A percentile compares a stretch with the other conserved stretches of the same genome.
Conservation (phyloP, 2,329 filamentous ascomycete genomes). For the Talaromyces sp. region DNA sequence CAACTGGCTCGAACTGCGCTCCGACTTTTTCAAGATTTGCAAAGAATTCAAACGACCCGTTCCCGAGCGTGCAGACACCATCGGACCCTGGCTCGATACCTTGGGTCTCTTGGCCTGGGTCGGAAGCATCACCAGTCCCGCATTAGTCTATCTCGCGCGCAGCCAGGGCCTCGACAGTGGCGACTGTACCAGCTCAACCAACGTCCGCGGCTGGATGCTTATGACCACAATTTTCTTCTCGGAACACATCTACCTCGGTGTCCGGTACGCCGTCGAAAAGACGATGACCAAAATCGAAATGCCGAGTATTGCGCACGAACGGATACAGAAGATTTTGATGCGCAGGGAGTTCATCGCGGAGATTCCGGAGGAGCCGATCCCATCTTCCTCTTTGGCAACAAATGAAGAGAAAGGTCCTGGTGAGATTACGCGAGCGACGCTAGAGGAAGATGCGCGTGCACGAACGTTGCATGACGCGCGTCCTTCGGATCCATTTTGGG, state of each 20-base stretch:
- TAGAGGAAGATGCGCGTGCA: slow-evolving; percentile 43
- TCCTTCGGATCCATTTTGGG: slow-evolving; percentile 42
- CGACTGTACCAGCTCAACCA: slow-evolving; percentile 42
- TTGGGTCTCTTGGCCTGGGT: slow-evolving; percentile 90
- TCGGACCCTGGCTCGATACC: slow-evolving; percentile 89
- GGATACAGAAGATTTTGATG: slow-evolving; percentile 73
- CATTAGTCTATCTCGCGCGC: slow-evolving; percentile 85
- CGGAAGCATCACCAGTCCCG: slow-evolving; percentile 81
- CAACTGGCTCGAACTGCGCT: slow-evolving; percentile 93
- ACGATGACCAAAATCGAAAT: slow-evolving; percentile 78
- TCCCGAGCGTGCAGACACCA: slow-evolving; percentile 86
- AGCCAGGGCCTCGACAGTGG: slow-evolving; percentile 53
- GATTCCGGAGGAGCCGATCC: slow-evolving; percentile 20
- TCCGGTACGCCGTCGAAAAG: slow-evolving; percentile 67
- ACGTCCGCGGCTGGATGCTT: slow-evolving; percentile 74
- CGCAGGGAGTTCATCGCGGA: slow-evolving; percentile 71
- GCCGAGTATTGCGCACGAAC: slow-evolving; percentile 79
- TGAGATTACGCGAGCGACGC: slow-evolving; percentile 34
- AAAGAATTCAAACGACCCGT: slow-evolving; percentile 83
- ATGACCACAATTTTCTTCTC: slow-evolving; percentile 78
- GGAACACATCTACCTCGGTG: slow-evolving; percentile 83
- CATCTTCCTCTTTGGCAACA: slow-evolving; percentile 18
- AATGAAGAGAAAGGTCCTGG: slow-evolving; percentile 19
- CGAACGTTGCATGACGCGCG: slow-evolving; percentile 31
- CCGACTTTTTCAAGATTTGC: slow-evolving; percentile 93